Evolutionary conservation across 768 basidiomycete species (phyloP).

Genomic region (Mycena belliarum): DNA sequence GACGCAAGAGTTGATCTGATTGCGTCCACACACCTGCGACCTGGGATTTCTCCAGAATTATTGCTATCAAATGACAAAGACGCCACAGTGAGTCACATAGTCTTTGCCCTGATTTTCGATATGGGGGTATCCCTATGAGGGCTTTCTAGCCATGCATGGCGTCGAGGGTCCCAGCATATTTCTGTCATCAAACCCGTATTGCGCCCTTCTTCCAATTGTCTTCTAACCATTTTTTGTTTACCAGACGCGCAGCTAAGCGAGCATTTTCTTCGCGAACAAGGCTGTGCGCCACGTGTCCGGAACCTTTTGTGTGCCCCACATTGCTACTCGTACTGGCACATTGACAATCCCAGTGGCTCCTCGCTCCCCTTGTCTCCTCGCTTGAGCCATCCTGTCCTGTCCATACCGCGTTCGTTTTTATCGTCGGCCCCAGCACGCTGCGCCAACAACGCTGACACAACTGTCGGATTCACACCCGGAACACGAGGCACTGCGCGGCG

Average conservation of each 20-base stretch:
- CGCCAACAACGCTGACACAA: background rate
- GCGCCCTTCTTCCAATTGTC: background rate
- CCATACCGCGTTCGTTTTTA: background rate
- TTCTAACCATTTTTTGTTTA: background rate
- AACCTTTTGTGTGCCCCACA: conserved; percentile 13
- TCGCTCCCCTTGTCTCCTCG: background rate
- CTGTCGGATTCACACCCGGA: conserved; percentile 10
- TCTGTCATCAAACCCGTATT: background rate
- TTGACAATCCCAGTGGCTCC: background rate
- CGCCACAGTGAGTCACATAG: conserved; percentile 2
- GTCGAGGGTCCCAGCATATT: background rate
- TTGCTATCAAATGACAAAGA: conserved; percentile 17
- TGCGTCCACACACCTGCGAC: background rate
- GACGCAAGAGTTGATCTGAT: background rate
- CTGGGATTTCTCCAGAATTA: background rate
- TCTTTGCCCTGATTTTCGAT: background rate
- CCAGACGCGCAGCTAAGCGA: background rate
- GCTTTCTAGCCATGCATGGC: no score
- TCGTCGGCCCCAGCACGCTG: background rate
- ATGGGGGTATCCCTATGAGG: background rate
- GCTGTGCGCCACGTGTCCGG: conserved; percentile 10
- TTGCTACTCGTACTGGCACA: background rate
- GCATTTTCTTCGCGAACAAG: background rate
- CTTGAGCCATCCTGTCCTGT: background rate
- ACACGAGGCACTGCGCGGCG: conserved; percentile 18